These are phyloP conservation scores for Nigrograna mackinnonii DNA, from an alignment of 2,329 filamentous ascomycete genomes.

Conservation along the genomic window DNA sequence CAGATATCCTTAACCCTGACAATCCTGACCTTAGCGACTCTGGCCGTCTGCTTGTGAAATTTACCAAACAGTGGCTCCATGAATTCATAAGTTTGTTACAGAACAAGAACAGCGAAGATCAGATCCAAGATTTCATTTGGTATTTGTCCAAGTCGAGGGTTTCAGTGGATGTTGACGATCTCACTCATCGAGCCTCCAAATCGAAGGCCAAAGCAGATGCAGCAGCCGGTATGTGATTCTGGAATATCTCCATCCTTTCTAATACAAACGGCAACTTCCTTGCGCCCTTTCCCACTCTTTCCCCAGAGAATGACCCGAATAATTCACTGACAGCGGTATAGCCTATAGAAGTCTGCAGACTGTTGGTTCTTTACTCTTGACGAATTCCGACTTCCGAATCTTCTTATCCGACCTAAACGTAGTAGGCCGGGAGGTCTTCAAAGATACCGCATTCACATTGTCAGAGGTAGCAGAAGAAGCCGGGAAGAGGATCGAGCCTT, in stretches of 20 bases:
- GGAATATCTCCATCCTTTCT: too few species aligned
- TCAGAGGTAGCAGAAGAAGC: slow-evolving; percentile 76
- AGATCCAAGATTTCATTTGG: slow-evolving; percentile 93
- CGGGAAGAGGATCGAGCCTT: slow-evolving; percentile 73
- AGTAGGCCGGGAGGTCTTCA: slow-evolving; percentile 81
- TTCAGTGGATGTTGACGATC: slow-evolving; percentile 66
- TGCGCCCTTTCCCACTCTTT: too few species aligned
- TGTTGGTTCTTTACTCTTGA: slow-evolving; percentile 80
- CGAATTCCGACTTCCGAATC: slow-evolving; percentile 86
- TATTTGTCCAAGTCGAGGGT: slow-evolving; percentile 75
- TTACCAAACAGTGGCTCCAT: slow-evolving; percentile 72
- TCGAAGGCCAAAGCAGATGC: slow-evolving; percentile 72
- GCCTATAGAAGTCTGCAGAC: slow-evolving; percentile 83
- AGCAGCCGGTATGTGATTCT: slow-evolving; percentile 61
- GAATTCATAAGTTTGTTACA: slow-evolving; percentile 80
- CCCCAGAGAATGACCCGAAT: too few species aligned
- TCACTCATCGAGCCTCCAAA: slow-evolving; percentile 63
- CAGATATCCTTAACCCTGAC: slow-evolving; percentile 77
- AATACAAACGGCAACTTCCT: too few species aligned
- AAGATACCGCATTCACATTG: slow-evolving; percentile 80
- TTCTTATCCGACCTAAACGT: slow-evolving; percentile 81
- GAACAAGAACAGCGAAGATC: slow-evolving; percentile 81
- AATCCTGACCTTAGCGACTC: slow-evolving; percentile 76
- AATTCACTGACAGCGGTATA: slow-evolving; percentile 36
- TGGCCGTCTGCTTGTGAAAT: slow-evolving; percentile 73